Base-by-base conservation (phyloP, 306 rosid genomes). In the Comarum palustre region DNA sequence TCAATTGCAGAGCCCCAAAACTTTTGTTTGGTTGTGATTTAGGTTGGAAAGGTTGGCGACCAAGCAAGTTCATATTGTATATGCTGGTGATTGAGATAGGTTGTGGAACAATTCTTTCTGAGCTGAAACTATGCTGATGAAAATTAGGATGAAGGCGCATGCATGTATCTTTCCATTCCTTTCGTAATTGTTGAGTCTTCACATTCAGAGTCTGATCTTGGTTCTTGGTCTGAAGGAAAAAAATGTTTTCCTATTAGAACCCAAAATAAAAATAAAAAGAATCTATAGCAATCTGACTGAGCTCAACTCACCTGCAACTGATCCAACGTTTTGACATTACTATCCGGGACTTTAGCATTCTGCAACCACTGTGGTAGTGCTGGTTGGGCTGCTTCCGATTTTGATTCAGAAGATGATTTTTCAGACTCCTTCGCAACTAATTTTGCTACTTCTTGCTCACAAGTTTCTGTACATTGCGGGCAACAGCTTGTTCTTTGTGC, bases 291-390 rank as follows among this genome's bases (percentile, higher is more conserved):
- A 78, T 9, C 45, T 60, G 32, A 72, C 25, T 20, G 27, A 52
- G 74, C 74, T 68, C 59, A 72, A 77, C 71, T 69, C 68, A 87
- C 90, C 96, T 80, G 86, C 22, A 84, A 66, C 79, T 84, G 90
- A 79, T 90, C 87, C 58, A 6, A 58, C 50, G 66, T 75, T 81
- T 77, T 82, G 38, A 79, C 79, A 86, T 75, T 82, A 68, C 78
- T 84, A 14, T 72, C 86, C 10, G 36, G 78, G 60, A 84, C 65
- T 78, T 84, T 91, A 25, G 92, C 97, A 74, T 81, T 86, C 84
- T 90, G 97, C 81, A 95, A 76, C 99, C 99, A 95, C 66, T 73
- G 97, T 6, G 99, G 99, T 47, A 95, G 89, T 20, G 86, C 15
- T 0, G 84, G 82, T 61, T 75, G 77, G 25, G 83, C 65, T 46